Conservation (phyloP, 257 asterid species). For the Salvia splendens region DNA sequence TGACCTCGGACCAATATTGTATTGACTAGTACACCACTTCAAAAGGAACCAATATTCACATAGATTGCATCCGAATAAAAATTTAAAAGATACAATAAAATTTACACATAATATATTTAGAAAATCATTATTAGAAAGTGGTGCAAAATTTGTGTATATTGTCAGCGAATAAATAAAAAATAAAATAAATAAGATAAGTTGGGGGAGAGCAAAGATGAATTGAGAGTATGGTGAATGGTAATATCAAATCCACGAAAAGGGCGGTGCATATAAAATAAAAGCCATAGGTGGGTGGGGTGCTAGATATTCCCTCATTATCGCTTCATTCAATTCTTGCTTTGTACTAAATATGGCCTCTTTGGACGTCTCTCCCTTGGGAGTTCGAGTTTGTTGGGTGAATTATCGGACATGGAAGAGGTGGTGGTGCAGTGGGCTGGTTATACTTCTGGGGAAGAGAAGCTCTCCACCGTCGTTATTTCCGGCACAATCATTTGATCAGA, state of each 20-base stretch:
- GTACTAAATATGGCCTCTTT: not conserved
- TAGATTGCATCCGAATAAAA: constrained; percentile 13
- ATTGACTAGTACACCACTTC: constrained; percentile 24
- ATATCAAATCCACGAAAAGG: constrained; percentile 43
- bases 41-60: not conserved
- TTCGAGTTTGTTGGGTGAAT: constrained; percentile 25
- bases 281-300: constrained; percentile 39
- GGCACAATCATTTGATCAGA: constrained; percentile 42
- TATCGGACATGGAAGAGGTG: constrained; percentile 47
- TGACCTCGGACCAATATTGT: constrained; percentile 8
- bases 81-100: not conserved
- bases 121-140: no score
- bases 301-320: constrained; percentile 57
- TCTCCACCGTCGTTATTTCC: constrained; percentile 49
- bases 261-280: constrained; percentile 42
- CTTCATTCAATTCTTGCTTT: constrained; percentile 51
- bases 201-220: constrained; percentile 10
- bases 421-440: constrained; percentile 68
- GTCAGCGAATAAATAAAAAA: no score
- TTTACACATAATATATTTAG: no score
- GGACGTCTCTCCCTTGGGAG: not conserved
- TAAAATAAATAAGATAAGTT: not conserved
- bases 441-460: constrained; percentile 91
- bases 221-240: constrained; percentile 34
- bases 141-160: no score